Base-by-base conservation (phyloP, 768 basidiomycete species). In the Lanmaoa rubissima region DNA sequence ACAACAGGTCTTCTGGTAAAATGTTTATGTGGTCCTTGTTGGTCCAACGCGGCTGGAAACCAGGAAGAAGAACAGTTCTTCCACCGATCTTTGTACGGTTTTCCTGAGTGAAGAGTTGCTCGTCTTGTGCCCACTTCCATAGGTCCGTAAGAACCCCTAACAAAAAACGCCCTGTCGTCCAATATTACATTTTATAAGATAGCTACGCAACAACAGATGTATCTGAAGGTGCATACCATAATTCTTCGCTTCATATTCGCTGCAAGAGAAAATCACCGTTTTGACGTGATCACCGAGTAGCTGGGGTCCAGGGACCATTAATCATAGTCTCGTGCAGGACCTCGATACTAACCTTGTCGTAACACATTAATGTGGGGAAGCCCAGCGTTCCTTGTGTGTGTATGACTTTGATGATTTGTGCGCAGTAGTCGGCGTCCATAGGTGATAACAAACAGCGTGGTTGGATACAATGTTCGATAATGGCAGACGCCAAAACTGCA, bases 181-280 rank as follows among this genome's bases (percentile, higher is more conserved):
- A 32, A 44, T 47, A 35, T 57, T 9, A 13, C 10, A 26, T 57
- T 19, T 59, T 58, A 34, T 36, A 47, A 58, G 14, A 39, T 7
- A 39, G 14, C n/a, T 21, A 28, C 34, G 42, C 21, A 47, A 39
- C n/a, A 41, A 13, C 6, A 32, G 34, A 54, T 38, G 41, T 41
- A 39, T 12, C 31, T 28, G 32, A 34, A 40, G 69, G 35, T 12
- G 34, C 78, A 34, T 65, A 91, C 95, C 94, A 65, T 94, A 94
- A 72, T 98, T 98, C 49, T 89, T 84, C 13, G 94, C 94, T 73
- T 99, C 95, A 63, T 92, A 92, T 74, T 96, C 96, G 61, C 95
- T 97, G 66, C 94, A 95, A 1, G 92, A 90, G 71, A 94, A 97
- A 24, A 98, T 77, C 12, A 94, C 81, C 7, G 87, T 85, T 50